Base-by-base conservation (phyloP, 306 rosid genomes). In the Quercus glauca region DNA sequence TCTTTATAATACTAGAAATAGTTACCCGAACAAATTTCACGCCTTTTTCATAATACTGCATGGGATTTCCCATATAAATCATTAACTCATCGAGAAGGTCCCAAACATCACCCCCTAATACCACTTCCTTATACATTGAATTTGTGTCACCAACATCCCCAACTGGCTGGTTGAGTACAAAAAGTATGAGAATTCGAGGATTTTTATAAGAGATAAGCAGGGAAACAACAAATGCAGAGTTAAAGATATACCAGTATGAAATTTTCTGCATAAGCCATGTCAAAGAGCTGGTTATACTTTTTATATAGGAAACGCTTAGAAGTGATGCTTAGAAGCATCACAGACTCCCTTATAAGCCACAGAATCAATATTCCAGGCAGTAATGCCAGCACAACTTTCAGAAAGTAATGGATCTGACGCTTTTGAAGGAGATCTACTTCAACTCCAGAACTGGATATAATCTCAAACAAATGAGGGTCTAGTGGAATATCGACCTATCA, bases 81-180 rank as follows among this genome's bases (percentile, higher is more conserved):
- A 93, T 93, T 78, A 95, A 83, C 87, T 95, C 99, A 33, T 95
- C 97, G 58, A 95, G 99, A 85, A 95, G 97, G 80, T 93, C 97
- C 99, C 99, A 95, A 68, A 93, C 98, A 77, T 95, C 99, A 81
- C 98, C 99, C 58, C 99, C 99, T 76, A 95, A 83, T 68, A 95
- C 96, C 64, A 95, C 97, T 78, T 95, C 99, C 82, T 95, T 95
- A 78, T 83, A 79, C 98, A 95, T 93, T 26, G 98, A 91, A 78
- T 90, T 90, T 59, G 93, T 88, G 76, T 89, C 92, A 79, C 99
- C 92, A 21, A 82, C 94, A 81, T 90, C 91, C 83, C 98, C 93
- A 65, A 93, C 86, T 51, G 98, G 98, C 99, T 95, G 92, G 63
- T 84, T 35, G 60, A 78, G 64, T 73, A 71, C n/a, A 65, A 60